Conservation (phyloP, 441 rosid species). For the Erodium moschatum region DNA sequence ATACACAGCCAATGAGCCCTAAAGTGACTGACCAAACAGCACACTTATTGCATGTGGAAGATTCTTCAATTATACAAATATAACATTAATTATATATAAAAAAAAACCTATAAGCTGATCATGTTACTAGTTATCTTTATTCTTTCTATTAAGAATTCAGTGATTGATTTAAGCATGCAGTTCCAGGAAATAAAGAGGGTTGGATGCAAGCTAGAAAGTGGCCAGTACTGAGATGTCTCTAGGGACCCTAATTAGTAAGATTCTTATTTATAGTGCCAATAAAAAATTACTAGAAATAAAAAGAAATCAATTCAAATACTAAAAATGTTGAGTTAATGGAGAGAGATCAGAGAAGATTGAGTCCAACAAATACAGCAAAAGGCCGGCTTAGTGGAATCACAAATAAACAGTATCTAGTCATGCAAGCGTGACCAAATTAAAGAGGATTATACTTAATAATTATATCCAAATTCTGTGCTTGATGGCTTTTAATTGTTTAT, state of each 20-base stretch:
- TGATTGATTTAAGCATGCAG: background rate
- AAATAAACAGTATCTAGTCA: background rate
- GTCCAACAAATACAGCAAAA: conserved; percentile 1
- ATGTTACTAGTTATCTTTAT: background rate
- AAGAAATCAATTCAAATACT: background rate
- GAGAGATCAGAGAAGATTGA: background rate
- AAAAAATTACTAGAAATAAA: background rate
- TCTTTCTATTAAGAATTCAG: background rate
- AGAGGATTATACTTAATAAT: background rate
- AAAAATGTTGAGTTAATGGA: background rate
- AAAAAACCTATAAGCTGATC: background rate
- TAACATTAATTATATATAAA: background rate
- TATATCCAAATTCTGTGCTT: background rate
- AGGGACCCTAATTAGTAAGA: background rate
- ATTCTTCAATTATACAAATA: background rate
- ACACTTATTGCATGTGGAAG: background rate
- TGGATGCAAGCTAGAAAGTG: background rate
- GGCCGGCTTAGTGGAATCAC: background rate
- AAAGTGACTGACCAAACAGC: background rate
- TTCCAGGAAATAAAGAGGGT: background rate
- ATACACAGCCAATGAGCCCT: background rate
- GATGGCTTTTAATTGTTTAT: background rate
- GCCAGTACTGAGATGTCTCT: background rate
- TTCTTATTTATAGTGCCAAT: background rate
- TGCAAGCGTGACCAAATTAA: background rate